Evolutionary conservation across 306 rosid species (phyloP).

Genomic region (Pyrus betulifolia): DNA sequence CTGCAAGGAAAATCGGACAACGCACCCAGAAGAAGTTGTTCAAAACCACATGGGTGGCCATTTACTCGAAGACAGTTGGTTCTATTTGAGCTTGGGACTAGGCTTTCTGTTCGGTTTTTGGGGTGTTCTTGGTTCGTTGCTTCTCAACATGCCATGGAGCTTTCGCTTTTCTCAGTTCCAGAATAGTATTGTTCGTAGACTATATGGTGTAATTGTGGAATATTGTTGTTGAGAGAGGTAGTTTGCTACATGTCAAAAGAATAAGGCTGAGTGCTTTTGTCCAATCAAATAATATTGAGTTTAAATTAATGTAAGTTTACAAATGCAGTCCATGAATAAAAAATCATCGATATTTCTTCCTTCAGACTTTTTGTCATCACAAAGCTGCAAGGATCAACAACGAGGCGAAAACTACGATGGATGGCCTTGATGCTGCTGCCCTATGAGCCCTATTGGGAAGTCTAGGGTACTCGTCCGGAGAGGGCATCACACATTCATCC

Average conservation of each 20-base stretch:
- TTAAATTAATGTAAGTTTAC: neutral
- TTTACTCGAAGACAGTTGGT: neutral
- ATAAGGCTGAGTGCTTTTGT: neutral
- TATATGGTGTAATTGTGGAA: neutral
- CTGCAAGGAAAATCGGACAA: neutral
- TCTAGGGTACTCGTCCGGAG: constrained; percentile 52
- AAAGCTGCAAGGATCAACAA: neutral
- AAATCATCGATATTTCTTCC: too few species aligned
- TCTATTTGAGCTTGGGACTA: constrained; percentile 15
- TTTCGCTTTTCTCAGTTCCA: neutral
- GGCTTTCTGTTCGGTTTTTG: constrained; percentile 10
- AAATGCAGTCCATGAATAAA: neutral
- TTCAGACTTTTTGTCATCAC: neutral
- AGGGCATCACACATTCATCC: constrained; percentile 75
- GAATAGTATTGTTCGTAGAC: neutral
- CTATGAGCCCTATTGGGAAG: constrained; percentile 37
- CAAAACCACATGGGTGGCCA: constrained; percentile 3
- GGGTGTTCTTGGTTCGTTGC: neutral
- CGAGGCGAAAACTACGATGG: neutral
- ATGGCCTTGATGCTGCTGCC: neutral
- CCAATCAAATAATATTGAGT: neutral
- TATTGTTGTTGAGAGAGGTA: too few species aligned
- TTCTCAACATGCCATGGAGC: neutral
- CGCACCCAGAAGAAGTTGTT: neutral
- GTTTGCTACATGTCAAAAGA: too few species aligned